Conservation (phyloP, 164 flowering plant genomes). For the Chimonanthus salicifolius region DNA sequence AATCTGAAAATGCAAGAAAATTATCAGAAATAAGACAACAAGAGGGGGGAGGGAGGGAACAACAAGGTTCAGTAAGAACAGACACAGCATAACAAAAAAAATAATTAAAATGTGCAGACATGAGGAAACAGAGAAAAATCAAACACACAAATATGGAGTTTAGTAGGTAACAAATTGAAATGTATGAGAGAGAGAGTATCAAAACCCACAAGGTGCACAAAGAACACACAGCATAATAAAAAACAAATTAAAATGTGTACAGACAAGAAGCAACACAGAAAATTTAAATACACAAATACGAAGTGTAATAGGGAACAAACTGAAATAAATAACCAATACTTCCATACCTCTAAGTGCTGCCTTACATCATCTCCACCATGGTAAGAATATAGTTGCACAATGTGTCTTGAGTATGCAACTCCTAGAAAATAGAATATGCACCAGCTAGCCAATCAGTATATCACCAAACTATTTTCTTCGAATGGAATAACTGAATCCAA, state of each 20-base stretch:
- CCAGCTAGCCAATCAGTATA: neutral
- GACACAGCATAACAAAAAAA: neutral
- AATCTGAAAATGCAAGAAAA: slow-evolving; percentile 28
- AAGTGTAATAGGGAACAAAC: neutral
- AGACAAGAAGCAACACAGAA: neutral
- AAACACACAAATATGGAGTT: neutral
- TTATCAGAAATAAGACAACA: slow-evolving; percentile 5
- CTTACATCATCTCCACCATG: slow-evolving; percentile 41
- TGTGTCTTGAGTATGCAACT: slow-evolving; percentile 67
- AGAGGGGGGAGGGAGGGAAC: neutral
- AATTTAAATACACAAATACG: neutral
- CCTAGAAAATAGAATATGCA: slow-evolving; percentile 31
- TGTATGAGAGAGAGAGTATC: too few species aligned
- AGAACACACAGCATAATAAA: too few species aligned
- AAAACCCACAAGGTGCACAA: too few species aligned
- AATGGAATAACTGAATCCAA: neutral
- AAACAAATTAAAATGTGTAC: too few species aligned
- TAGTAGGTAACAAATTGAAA: too few species aligned
- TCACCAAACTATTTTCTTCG: too few species aligned
- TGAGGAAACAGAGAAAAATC: too few species aligned
- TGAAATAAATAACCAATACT: neutral
- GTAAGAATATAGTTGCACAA: slow-evolving; percentile 62
- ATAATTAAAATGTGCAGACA: neutral
- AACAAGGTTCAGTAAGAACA: neutral
- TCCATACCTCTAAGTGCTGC: slow-evolving; percentile 53